Evolutionary conservation across 805 yeast genomes (phyloP).

Genomic region (Yarrowia divulgata): DNA sequence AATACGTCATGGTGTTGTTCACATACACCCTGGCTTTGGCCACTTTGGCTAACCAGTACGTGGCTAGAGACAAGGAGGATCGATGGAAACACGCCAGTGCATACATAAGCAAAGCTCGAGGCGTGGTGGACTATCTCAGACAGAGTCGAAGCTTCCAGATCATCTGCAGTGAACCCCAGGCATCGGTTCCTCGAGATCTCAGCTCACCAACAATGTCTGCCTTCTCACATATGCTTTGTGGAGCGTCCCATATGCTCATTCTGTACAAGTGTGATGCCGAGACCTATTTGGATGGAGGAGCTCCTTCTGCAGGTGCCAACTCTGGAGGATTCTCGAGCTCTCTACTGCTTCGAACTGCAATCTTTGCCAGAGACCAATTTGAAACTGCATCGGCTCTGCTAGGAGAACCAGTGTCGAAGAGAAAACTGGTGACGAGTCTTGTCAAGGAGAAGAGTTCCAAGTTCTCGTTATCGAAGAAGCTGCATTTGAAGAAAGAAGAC

Average conservation of each 20-base stretch:
- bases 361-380: conserved; percentile 49
- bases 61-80: conserved; percentile 39
- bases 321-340: conserved; percentile 31
- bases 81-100: conserved; percentile 47
- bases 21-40: conserved; percentile 44
- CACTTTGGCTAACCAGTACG: conserved; percentile 41
- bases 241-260: conserved; percentile 48
- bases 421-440: conserved; percentile 14
- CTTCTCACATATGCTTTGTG: conserved; percentile 42
- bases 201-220: conserved; percentile 44
- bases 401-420: conserved; percentile 5
- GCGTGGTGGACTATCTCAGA: conserved; percentile 44
- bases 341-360: conserved; percentile 48
- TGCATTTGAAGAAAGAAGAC: conserved; percentile 16
- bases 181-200: conserved; percentile 44
- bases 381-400: conserved; percentile 46
- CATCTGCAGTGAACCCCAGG: conserved; percentile 35
- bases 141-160: conserved; percentile 41
- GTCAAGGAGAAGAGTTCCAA: conserved; percentile 27
- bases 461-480: conserved; percentile 22
- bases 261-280: conserved; percentile 45
- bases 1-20: conserved; percentile 44
- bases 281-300: conserved; percentile 34
- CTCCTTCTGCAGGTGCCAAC: conserved; percentile 14
- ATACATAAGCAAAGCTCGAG: conserved; percentile 45